Evolutionary conservation across 2,329 filamentous ascomycete genomes (phyloP).

Genomic region (Monosporascus sp.): DNA sequence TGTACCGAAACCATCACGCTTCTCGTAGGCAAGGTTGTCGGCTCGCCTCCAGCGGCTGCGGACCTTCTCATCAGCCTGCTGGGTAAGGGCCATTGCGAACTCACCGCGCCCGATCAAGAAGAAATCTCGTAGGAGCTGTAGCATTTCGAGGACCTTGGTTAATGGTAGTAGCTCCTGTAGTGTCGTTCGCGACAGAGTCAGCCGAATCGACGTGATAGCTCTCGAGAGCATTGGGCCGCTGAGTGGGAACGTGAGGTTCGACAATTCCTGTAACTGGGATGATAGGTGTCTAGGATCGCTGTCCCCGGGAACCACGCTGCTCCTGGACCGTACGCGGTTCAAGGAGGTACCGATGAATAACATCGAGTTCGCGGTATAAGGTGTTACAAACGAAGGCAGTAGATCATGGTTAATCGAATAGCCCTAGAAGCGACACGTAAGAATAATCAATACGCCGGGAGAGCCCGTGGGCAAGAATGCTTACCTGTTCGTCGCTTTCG

Average conservation of each 20-base stretch:
- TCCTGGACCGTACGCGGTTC: constrained; percentile 68
- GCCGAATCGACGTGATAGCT: constrained; percentile 69
- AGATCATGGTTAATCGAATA: constrained; percentile 57
- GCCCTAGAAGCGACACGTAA: constrained; percentile 33
- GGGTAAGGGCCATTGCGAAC: constrained; percentile 81
- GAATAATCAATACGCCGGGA: neutral
- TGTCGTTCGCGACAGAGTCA: constrained; percentile 77
- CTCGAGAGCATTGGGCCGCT: constrained; percentile 64
- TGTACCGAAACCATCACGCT: constrained; percentile 54
- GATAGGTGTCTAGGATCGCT: constrained; percentile 58
- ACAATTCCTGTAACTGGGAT: constrained; percentile 64
- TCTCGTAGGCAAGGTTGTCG: constrained; percentile 53
- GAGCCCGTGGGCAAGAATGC: constrained; percentile 3
- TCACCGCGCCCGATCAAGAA: constrained; percentile 85
- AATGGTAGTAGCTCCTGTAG: constrained; percentile 78
- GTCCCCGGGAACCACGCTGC: constrained; percentile 38
- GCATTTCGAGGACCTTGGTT: constrained; percentile 67
- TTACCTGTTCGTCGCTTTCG: constrained; percentile 36
- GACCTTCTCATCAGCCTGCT: constrained; percentile 77
- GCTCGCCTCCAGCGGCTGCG: constrained; percentile 66
- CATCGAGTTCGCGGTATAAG: constrained; percentile 72
- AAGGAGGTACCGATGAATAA: constrained; percentile 87
- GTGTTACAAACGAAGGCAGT: constrained; percentile 74
- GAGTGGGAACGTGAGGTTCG: constrained; percentile 68
- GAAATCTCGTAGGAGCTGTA: constrained; percentile 78